These are phyloP conservation scores for Amphibolis antarctica DNA, from an alignment of 106 monocot genomes.

Conservation along the genomic window DNA sequence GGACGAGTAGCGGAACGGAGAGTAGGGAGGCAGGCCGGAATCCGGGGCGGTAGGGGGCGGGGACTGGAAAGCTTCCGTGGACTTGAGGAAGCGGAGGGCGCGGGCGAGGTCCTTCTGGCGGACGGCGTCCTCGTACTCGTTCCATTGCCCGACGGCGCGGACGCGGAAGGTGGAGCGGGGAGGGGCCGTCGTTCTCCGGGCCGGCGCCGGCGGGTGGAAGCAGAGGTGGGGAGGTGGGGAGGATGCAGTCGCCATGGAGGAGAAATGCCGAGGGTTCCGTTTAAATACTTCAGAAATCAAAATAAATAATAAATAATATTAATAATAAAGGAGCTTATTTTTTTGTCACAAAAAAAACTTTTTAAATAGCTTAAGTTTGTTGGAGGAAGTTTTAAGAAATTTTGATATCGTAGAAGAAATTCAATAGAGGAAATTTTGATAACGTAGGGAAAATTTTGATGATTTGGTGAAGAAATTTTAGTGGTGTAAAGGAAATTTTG, in stretches of 20 bases:
- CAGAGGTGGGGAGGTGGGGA: slow-evolving; percentile 1
- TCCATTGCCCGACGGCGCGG: slow-evolving; percentile 54
- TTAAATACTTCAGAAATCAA: not conserved
- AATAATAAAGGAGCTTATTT: too few relatives aligned
- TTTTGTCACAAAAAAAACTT: too few relatives aligned
- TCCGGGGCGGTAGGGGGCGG: slow-evolving; percentile 2
- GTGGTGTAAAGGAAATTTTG: too few relatives aligned
- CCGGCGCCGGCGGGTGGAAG: not conserved
- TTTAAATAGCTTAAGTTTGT: too few relatives aligned
- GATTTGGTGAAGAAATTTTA: too few relatives aligned
- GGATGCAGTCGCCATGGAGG: slow-evolving; percentile 4
- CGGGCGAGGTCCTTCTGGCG: slow-evolving; percentile 82
- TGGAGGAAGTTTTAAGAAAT: too few relatives aligned
- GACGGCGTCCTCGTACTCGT: slow-evolving; percentile 95
- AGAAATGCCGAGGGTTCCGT: not conserved
- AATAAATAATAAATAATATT: too few relatives aligned
- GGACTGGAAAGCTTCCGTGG: slow-evolving; percentile 17
- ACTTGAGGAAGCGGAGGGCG: slow-evolving; percentile 74
- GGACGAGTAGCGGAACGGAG: slow-evolving; percentile 9
- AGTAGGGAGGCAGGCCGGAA: not conserved
- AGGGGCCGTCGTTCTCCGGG: too few relatives aligned
- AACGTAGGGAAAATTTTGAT: too few relatives aligned
- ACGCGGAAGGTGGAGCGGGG: not conserved
- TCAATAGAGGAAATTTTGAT: too few relatives aligned
- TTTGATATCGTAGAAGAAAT: too few relatives aligned